phyloP scores from a whole-genome alignment of 139 green algal genomes.

The Diplosphaera chodatii region DNA sequence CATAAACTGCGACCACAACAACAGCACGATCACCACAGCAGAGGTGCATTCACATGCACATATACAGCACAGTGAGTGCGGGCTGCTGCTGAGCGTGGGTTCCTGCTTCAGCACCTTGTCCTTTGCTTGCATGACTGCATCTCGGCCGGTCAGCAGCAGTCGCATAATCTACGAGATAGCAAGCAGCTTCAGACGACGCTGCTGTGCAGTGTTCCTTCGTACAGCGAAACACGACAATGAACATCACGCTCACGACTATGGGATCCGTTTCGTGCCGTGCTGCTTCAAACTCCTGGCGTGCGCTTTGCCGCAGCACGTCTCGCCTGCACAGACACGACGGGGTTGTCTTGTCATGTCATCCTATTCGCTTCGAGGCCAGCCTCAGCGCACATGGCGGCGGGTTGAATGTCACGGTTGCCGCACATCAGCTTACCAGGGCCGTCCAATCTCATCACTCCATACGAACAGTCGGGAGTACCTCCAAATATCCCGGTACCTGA shows the following conservation, averaged over 20 bases:
- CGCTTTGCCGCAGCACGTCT: slow-evolving; percentile 36
- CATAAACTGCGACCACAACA: no score
- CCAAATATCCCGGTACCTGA: slow-evolving; percentile 16
- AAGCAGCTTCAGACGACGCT: neutral
- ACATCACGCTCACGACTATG: slow-evolving; percentile 17
- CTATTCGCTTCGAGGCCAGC: neutral
- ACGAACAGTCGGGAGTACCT: slow-evolving; percentile 13
- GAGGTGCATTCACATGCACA: neutral
- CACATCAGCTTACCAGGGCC: slow-evolving; percentile 7
- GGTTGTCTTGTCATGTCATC: no score
- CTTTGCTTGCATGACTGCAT: slow-evolving; percentile 29
- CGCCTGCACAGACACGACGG: slow-evolving; percentile 21
- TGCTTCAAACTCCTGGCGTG: slow-evolving; percentile 40
- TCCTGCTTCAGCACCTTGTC: slow-evolving; percentile 14
- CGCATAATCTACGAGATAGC: slow-evolving; percentile 26
- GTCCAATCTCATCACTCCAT: slow-evolving; percentile 10
- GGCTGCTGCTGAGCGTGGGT: no score
- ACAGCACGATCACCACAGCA: no score
- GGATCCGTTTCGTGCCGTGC: slow-evolving; percentile 32
- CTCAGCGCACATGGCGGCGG: neutral
- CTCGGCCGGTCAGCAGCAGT: slow-evolving; percentile 40
- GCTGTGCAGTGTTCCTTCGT: neutral
- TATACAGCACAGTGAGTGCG: neutral
- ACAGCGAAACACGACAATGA: neutral
- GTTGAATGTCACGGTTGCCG: neutral